phyloP scores from a whole-genome alignment of 805 yeast species.

The Candida bentonensis region DNA sequence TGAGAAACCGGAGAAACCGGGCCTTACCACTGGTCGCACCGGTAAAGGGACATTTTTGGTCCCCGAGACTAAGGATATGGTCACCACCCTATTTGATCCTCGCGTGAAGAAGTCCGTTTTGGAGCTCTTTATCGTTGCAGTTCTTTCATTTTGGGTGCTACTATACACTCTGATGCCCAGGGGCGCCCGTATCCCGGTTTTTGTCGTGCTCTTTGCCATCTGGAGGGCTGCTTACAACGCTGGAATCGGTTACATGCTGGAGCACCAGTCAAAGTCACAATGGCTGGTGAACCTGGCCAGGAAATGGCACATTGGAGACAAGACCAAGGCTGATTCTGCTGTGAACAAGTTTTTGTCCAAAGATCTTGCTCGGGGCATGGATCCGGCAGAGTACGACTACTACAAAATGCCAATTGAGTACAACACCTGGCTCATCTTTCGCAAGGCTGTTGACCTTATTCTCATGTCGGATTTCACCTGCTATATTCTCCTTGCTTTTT shows the following conservation, averaged over 20 bases:
- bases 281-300: constrained; percentile 39
- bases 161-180: constrained; percentile 18
- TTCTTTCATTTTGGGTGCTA: constrained; percentile 24
- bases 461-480: constrained; percentile 75
- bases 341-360: neutral
- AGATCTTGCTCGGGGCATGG: neutral
- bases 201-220: constrained; percentile 44
- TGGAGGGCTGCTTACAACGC: constrained; percentile 68
- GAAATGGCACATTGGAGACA: constrained; percentile 31
- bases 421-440: constrained; percentile 69
- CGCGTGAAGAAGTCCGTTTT: constrained; percentile 50
- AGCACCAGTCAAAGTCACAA: constrained; percentile 48
- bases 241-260: constrained; percentile 63
- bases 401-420: constrained; percentile 50
- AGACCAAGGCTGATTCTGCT: constrained; percentile 5
- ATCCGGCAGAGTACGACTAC: constrained; percentile 15
- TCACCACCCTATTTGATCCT: constrained; percentile 67
- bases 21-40: neutral
- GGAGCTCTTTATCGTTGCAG: constrained; percentile 44
- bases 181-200: constrained; percentile 22
- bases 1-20: no score
- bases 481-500: constrained; percentile 47
- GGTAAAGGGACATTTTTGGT: constrained; percentile 16
- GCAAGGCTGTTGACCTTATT: constrained; percentile 68
- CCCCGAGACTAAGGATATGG: constrained; percentile 72